Conservation (phyloP, 2,329 filamentous ascomycete genomes). For the Neonectria punicea region DNA sequence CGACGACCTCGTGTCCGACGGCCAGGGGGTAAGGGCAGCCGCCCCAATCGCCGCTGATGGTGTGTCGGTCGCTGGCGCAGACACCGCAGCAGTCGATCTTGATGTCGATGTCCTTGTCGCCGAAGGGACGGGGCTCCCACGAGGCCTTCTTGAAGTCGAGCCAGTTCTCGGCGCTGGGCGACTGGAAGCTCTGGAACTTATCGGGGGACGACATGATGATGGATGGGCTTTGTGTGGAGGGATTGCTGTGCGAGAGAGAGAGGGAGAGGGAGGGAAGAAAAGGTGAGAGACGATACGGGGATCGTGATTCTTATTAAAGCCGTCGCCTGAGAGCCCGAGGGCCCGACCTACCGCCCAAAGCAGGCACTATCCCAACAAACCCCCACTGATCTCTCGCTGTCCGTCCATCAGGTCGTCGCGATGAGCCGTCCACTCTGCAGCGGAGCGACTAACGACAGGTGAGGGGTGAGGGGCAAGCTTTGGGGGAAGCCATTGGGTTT, state of each 20-base stretch:
- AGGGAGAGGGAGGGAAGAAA: not conserved
- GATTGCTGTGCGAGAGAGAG: not conserved
- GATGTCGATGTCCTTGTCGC: constrained; percentile 87
- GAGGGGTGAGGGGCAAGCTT: constrained; percentile 31
- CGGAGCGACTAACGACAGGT: not conserved
- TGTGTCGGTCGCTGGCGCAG: constrained; percentile 79
- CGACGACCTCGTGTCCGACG: constrained; percentile 79
- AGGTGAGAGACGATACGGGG: not conserved
- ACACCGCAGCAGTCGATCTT: constrained; percentile 85
- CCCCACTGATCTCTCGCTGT: constrained; percentile 25
- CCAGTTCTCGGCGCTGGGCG: constrained; percentile 64
- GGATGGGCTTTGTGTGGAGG: constrained; percentile 17
- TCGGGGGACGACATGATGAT: constrained; percentile 67
- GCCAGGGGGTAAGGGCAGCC: constrained; percentile 70
- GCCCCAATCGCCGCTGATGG: constrained; percentile 75
- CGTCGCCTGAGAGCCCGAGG: not conserved
- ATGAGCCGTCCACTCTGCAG: constrained; percentile 13
- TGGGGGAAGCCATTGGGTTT: constrained; percentile 25
- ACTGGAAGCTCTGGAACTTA: constrained; percentile 70
- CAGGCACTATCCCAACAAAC: constrained; percentile 20
- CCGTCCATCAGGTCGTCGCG: constrained; percentile 7
- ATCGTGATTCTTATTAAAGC: constrained; percentile 12
- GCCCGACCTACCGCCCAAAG: not conserved
- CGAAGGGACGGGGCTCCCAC: constrained; percentile 87
- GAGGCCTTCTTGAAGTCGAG: constrained; percentile 75